These are phyloP conservation scores for Chlamydomonas reinhardtii DNA, from an alignment of 163 green algal genomes.

Conservation along the genomic window DNA sequence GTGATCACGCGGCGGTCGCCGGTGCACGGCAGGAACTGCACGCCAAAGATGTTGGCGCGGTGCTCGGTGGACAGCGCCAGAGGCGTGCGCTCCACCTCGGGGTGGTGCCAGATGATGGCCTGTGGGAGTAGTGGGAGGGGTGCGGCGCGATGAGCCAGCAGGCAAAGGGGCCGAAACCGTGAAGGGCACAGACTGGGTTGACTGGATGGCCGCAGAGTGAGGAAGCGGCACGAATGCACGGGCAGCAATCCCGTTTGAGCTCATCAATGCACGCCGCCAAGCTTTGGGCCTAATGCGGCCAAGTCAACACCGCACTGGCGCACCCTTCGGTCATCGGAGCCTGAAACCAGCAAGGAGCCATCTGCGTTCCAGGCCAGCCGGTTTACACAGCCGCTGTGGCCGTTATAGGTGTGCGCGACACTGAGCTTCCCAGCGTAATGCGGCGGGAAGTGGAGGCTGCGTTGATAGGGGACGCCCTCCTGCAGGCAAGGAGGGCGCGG, in stretches of 20 bases:
- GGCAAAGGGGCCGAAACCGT: too few relatives aligned
- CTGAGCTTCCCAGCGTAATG: slow-evolving; percentile 18
- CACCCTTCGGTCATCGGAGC: slow-evolving; percentile 82
- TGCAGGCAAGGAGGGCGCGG: neutral
- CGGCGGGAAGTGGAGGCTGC: neutral
- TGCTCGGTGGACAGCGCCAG: slow-evolving; percentile 82
- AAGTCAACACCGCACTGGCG: neutral
- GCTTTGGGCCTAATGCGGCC: too few relatives aligned
- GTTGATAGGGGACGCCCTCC: neutral
- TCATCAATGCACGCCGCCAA: too few relatives aligned
- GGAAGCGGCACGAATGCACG: too few relatives aligned
- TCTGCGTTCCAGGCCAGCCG: slow-evolving; percentile 85
- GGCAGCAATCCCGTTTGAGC: too few relatives aligned
- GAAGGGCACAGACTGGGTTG: too few relatives aligned
- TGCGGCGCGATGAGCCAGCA: too few relatives aligned
- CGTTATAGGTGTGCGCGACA: neutral
- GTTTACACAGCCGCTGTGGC: slow-evolving; percentile 76
- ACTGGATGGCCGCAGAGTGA: too few relatives aligned
- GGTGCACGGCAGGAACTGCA: slow-evolving; percentile 82
- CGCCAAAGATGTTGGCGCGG: slow-evolving; percentile 90
- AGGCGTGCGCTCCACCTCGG: slow-evolving; percentile 62
- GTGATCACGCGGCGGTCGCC: slow-evolving; percentile 73
- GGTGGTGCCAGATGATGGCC: slow-evolving; percentile 83
- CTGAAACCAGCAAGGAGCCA: slow-evolving; percentile 83
- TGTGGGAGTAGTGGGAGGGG: slow-evolving; percentile 26